Conservation (phyloP, 2,329 filamentous ascomycete genomes). For the Uncinocarpus reesii region DNA sequence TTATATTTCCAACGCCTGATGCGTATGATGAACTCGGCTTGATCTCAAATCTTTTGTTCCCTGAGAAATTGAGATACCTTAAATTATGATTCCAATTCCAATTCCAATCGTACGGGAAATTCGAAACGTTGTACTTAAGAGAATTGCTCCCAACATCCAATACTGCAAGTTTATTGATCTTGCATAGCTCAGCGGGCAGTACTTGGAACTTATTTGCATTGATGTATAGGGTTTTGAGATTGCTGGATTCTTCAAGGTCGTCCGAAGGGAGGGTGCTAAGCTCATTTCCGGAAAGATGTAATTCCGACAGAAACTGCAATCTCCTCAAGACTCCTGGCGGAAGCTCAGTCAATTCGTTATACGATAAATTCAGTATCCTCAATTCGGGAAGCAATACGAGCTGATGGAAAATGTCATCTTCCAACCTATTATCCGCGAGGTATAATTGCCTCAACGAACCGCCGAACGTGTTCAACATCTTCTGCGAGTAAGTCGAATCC, state of each 20-base stretch:
- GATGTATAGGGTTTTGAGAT: slow-evolving; percentile 82
- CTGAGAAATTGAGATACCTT: slow-evolving; percentile 89
- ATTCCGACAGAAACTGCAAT: slow-evolving; percentile 80
- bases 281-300: slow-evolving; percentile 93
- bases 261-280: slow-evolving; percentile 84
- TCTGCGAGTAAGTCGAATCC: slow-evolving; percentile 75
- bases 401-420: slow-evolving; percentile 92
- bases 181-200: slow-evolving; percentile 84
- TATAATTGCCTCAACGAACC: slow-evolving; percentile 74
- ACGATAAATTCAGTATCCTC: slow-evolving; percentile 81
- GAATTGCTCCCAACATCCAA: slow-evolving; percentile 91
- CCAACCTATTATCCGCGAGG: slow-evolving; percentile 84
- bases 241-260: slow-evolving; percentile 80
- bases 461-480: slow-evolving; percentile 76
- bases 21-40: slow-evolving; percentile 51
- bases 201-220: slow-evolving; percentile 98
- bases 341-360: slow-evolving; percentile 88
- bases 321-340: slow-evolving; percentile 77
- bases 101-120: slow-evolving; percentile 99
- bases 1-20: slow-evolving; percentile 37
- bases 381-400: slow-evolving; percentile 72
- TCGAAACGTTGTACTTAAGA: slow-evolving; percentile 96
- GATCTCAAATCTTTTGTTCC: slow-evolving; percentile 93
- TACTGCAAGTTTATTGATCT: slow-evolving; percentile 82
- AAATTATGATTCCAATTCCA: slow-evolving; percentile 98